These are phyloP conservation scores for Calophaca sinica DNA, from an alignment of 306 rosid genomes.

Conservation along the genomic window DNA sequence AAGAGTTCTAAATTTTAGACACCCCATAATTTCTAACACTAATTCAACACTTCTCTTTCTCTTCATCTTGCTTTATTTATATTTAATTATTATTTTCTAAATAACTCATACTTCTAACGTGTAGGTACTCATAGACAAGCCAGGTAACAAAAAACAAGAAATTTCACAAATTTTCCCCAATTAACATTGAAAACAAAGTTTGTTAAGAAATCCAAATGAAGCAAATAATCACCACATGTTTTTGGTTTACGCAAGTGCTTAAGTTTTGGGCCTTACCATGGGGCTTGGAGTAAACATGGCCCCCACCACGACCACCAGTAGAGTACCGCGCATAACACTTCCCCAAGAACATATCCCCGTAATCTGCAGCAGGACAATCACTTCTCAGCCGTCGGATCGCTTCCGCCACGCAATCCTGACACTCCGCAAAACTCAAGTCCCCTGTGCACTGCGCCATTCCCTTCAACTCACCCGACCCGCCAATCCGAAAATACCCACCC, in stretches of 20 bases:
- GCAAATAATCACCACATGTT: too few relatives aligned
- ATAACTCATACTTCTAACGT: neutral
- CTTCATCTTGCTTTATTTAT: neutral
- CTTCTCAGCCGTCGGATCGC: conserved; percentile 71
- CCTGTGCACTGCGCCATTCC: conserved; percentile 82
- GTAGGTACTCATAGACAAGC: too few relatives aligned
- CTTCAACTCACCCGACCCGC: conserved; percentile 69
- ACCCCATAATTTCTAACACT: too few relatives aligned
- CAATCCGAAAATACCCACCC: conserved; percentile 68
- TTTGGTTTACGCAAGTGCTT: neutral
- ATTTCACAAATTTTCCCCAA: too few relatives aligned
- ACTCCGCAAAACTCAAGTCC: conserved; percentile 67
- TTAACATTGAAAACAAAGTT: too few relatives aligned
- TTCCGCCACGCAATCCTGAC: conserved; percentile 73
- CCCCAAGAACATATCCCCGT: conserved; percentile 77
- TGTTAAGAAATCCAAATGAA: neutral
- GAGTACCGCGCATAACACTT: conserved; percentile 82
- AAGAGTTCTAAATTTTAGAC: too few relatives aligned
- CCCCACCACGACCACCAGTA: conserved; percentile 56
- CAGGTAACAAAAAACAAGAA: too few relatives aligned
- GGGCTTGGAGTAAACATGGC: conserved; percentile 52
- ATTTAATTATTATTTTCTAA: neutral
- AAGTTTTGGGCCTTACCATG: conserved; percentile 59
- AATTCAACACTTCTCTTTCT: too few relatives aligned
- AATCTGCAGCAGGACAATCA: conserved; percentile 67